Percentiles rank a stretch among this genome's conserved stretches.
These are phyloP conservation scores for Lachnellula hyalina DNA, from an alignment of 2,329 filamentous ascomycete genomes.

Conservation along the genomic window DNA sequence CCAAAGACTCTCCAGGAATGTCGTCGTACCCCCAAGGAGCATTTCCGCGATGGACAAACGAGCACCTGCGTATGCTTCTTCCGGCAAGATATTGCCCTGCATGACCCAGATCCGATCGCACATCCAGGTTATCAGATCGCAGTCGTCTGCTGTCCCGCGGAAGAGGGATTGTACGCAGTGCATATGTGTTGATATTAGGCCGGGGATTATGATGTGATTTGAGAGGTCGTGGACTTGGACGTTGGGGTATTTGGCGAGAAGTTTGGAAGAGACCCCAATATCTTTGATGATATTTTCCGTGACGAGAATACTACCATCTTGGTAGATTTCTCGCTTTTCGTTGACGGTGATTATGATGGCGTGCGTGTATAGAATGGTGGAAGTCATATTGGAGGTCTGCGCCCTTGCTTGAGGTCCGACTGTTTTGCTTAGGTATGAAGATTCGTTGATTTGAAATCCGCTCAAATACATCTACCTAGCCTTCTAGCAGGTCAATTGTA, in stretches of 20 bases:
- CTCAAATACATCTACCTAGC: neutral
- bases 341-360: conserved; percentile 7
- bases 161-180: conserved; percentile 4
- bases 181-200: conserved; percentile 5
- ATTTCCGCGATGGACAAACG: conserved; percentile 9
- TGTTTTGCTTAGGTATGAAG: neutral
- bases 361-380: conserved; percentile 2
- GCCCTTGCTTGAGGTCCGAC: neutral
- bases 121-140: conserved; percentile 6
- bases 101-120: conserved; percentile 13
- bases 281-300: conserved; percentile 1
- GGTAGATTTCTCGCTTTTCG: conserved; percentile 30
- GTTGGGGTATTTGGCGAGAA: conserved; percentile 1
- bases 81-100: conserved; percentile 5
- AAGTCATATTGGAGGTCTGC: neutral
- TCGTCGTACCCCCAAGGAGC: conserved; percentile 8
- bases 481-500: too few relatives aligned
- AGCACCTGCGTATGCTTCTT: conserved; percentile 9
- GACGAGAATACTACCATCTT: conserved; percentile 12
- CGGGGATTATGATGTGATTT: conserved; percentile 2
- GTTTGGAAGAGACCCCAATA: neutral
- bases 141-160: conserved; percentile 9
- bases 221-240: neutral
- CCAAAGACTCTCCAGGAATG: conserved; percentile 7
- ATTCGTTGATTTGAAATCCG: neutral